Base-by-base conservation (phyloP, 108 stramenopile species). In the Pseudonitzschia pungens region DNA sequence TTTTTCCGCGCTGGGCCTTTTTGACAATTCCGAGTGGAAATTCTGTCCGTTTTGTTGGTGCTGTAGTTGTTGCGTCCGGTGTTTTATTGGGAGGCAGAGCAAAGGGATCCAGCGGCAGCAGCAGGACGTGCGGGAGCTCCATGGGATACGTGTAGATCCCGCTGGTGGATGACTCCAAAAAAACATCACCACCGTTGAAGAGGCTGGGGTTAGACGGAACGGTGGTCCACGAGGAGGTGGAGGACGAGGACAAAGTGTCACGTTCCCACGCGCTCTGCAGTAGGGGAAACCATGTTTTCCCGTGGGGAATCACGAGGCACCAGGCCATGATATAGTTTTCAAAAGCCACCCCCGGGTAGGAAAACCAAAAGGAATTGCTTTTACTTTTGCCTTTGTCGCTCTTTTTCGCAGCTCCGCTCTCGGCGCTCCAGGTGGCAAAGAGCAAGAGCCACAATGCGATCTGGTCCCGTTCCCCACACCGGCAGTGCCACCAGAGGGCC, bases 401-500 rank as follows among this genome's bases (percentile, higher is more conserved):
- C 7, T 24, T 31, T n/a, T n/a, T n/a, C n/a, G n/a, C n/a, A n/a
- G n/a, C n/a, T n/a, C 3, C n/a, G 36, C 60, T 62, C 36, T 62
- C 60, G n/a, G 60, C 60, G 33, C 33, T 40, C 60, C 60, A 62
- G 32, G 60, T 62, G n/a, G 60, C 60, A 62, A 62, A 62, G 10
- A 62, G 32, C n/a, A 62, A 8, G 14, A 62, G 36, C 60, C 60
- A 62, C 15, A 62, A n/a, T 33, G 60, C 60, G 16, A 62, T 62
- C 36, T 62, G 60, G 20, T 62, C 60, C 14, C 60, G 60, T 62
- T 62, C 60, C n/a, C 60, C 60, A 20, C 60, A 62, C 15, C 60
- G 60, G 36, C 60, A 62, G 29, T 62, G 31, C 60, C 60, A 62
- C 60, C 60, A 62, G 8, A 62, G 36, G 7, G 60, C 32, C 8